Evolutionary conservation across 176 grass and related monocot genomes (phyloP).

Genomic region (Oryza longistaminata): DNA sequence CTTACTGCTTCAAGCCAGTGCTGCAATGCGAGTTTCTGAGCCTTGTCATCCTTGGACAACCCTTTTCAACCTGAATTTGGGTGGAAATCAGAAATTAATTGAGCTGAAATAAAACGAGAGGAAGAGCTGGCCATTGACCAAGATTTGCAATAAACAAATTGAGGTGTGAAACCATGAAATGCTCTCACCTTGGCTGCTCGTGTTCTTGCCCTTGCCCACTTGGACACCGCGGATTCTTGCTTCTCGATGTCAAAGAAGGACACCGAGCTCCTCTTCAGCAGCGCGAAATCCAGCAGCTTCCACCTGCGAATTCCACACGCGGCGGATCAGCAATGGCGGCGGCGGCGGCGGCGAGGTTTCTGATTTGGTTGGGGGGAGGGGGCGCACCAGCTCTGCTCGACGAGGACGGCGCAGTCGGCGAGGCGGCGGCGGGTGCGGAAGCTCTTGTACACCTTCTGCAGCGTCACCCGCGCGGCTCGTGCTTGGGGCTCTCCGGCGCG

Average conservation of each 20-base stretch:
- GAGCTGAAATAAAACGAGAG: neutral
- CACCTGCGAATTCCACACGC: constrained; percentile 43
- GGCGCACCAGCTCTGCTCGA: constrained; percentile 78
- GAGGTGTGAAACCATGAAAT: neutral
- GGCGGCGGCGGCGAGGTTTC: neutral
- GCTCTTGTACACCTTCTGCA: constrained; percentile 99
- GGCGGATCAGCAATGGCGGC: neutral
- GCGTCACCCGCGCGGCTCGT: constrained; percentile 67
- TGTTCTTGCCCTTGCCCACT: constrained; percentile 82
- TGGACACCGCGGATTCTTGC: constrained; percentile 74
- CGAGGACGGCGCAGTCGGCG: constrained; percentile 83
- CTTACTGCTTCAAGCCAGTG: constrained; percentile 92
- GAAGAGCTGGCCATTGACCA: neutral
- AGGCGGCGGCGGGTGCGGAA: constrained; percentile 85
- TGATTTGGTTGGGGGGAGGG: neutral
- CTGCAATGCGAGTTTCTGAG: constrained; percentile 85
- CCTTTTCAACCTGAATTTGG: constrained; percentile 74
- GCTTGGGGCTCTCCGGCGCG: constrained; percentile 56
- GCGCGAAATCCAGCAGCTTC: constrained; percentile 81
- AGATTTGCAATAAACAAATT: neutral
- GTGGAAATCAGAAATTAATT: neutral
- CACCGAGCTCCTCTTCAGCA: constrained; percentile 81
- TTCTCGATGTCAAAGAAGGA: constrained; percentile 83
- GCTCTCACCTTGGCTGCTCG: constrained; percentile 64
- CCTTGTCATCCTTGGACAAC: constrained; percentile 81